Conservation (phyloP, 2,329 filamentous ascomycete genomes). For the Alternaria gansuensis region DNA sequence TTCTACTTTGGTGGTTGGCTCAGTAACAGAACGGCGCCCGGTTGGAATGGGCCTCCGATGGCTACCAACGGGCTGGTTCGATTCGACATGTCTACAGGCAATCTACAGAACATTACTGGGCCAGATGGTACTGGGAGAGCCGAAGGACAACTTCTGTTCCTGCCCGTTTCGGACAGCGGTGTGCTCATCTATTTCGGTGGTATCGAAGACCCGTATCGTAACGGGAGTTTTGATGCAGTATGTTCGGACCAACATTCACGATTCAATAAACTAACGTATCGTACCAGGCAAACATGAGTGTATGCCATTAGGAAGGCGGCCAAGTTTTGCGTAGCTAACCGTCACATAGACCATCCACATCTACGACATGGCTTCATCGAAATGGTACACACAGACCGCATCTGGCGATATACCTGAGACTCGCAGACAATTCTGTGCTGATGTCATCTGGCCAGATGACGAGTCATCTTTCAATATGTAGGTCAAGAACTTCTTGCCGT, state of each 20-base stretch:
- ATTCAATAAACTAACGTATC: slow-evolving; percentile 4
- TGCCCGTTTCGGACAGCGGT: slow-evolving; percentile 68
- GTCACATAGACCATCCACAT: slow-evolving; percentile 60
- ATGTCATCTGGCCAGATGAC: slow-evolving; percentile 67
- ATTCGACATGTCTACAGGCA: slow-evolving; percentile 65
- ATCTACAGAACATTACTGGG: slow-evolving; percentile 63
- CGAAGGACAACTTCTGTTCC: slow-evolving; percentile 68
- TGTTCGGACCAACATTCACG: slow-evolving; percentile 19
- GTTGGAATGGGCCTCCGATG: slow-evolving; percentile 60
- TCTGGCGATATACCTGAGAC: slow-evolving; percentile 62
- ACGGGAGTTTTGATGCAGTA: slow-evolving; percentile 57
- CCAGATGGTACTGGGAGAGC: slow-evolving; percentile 64
- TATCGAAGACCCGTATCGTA: slow-evolving; percentile 58
- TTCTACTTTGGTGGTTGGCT: slow-evolving; percentile 72
- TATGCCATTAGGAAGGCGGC: slow-evolving; percentile 22
- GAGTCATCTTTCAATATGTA: slow-evolving; percentile 71
- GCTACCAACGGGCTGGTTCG: slow-evolving; percentile 64
- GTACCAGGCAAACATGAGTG: slow-evolving; percentile 49
- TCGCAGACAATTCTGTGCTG: slow-evolving; percentile 69
- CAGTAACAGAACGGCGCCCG: slow-evolving; percentile 62
- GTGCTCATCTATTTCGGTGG: slow-evolving; percentile 71
- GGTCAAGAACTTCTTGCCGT: slow-evolving; percentile 31
- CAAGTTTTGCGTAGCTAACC: slow-evolving; percentile 35
- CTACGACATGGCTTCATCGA: slow-evolving; percentile 67
- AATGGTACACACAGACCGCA: slow-evolving; percentile 69